Evolutionary conservation across 2,329 filamentous ascomycete species (phyloP).

Genomic region (Curvularia sp.): DNA sequence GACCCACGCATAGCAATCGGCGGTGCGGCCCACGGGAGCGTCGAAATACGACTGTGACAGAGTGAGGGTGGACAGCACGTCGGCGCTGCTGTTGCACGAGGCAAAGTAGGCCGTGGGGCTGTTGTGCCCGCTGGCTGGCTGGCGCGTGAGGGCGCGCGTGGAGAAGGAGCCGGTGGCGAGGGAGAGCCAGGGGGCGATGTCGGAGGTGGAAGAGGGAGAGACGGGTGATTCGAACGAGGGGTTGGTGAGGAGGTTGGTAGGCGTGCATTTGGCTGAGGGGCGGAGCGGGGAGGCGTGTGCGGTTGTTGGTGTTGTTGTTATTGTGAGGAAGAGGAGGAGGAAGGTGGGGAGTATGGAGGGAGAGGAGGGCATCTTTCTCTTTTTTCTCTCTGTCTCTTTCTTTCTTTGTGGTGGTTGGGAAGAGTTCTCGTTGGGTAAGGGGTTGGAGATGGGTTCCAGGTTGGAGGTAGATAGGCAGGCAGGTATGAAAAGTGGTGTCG

Average conservation of each 20-base stretch:
- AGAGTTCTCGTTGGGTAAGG: neutral
- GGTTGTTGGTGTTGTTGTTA: neutral
- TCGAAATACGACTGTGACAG: slow-evolving; percentile 25
- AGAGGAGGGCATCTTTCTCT: neutral
- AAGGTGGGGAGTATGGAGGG: neutral
- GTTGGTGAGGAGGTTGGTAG: slow-evolving; percentile 27
- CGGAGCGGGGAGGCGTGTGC: neutral
- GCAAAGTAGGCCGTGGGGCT: slow-evolving; percentile 19
- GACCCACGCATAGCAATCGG: slow-evolving; percentile 27
- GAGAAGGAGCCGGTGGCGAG: slow-evolving; percentile 30
- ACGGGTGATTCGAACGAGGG: slow-evolving; percentile 34
- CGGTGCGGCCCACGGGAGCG: neutral
- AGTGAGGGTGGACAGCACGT: slow-evolving; percentile 15
- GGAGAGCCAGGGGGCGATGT: slow-evolving; percentile 23
- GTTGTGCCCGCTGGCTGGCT: slow-evolving; percentile 13
- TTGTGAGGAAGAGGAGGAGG: neutral
- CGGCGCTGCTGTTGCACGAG: slow-evolving; percentile 20
- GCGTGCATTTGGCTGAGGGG: slow-evolving; percentile 4
- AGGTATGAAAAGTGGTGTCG: neutral
- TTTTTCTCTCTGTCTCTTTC: neutral
- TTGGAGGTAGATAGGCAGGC: neutral
- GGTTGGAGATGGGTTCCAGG: neutral
- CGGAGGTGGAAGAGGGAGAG: neutral
- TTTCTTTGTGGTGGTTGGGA: neutral
- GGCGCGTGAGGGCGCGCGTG: slow-evolving; percentile 10